Conservation (phyloP, 2,329 filamentous ascomycete species). For the Colletotrichum horii region DNA sequence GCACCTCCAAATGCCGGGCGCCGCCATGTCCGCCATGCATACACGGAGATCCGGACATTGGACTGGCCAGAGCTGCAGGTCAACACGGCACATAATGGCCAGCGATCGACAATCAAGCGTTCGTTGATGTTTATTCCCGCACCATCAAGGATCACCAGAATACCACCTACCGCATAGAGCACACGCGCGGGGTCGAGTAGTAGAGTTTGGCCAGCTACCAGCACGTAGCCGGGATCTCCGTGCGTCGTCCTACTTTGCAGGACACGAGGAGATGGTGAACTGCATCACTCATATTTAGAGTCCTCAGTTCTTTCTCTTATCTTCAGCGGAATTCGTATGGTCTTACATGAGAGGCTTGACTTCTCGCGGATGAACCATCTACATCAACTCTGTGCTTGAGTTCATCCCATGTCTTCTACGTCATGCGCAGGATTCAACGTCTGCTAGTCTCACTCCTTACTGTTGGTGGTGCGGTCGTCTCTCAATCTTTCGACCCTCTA, state of each 20-base stretch:
- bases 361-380: neutral
- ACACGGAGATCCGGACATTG: neutral
- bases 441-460: neutral
- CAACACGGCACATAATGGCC: neutral
- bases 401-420: neutral
- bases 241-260: neutral
- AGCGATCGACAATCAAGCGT: neutral
- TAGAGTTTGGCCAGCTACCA: neutral
- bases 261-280: neutral
- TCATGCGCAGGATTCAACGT: neutral
- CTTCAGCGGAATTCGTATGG: neutral
- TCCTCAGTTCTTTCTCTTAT: neutral
- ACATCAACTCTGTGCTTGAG: neutral
- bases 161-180: neutral
- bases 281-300: neutral
- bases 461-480: constrained; percentile 30
- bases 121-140: neutral
- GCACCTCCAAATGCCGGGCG: neutral
- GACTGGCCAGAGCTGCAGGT: neutral
- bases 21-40: neutral
- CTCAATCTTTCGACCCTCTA: constrained; percentile 6
- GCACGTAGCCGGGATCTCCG: neutral
- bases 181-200: neutral
- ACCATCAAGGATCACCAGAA: neutral
- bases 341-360: neutral